Base-by-base conservation (phyloP, 2,329 filamentous ascomycete species). In the Colletotrichum sp. region DNA sequence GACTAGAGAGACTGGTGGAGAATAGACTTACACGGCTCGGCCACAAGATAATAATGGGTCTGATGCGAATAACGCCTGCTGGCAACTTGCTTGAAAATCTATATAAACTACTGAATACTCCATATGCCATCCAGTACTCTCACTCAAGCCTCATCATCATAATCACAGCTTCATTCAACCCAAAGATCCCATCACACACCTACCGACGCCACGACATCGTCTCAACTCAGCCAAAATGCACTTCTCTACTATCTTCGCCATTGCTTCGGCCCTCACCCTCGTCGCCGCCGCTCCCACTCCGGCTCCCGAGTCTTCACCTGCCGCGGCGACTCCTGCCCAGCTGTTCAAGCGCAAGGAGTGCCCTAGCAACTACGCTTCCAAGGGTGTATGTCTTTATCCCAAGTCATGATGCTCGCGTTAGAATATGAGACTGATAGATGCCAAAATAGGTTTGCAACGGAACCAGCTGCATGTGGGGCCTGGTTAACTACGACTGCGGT, bases 141-240 rank as follows among this genome's bases (percentile, higher is more conserved):
- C 10, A 52, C 43, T 13, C n/a, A 4, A 52, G 13, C 6, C 43
- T 52, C 43, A 52, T 52, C 43, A 52, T 13, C 43, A 52, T 12
- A 52, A 12, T 13, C 43, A 21, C 43, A 52, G 6, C n/a, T 21
- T 52, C n/a, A 52, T 21, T 24, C 43, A 13, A 52, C 4, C 10
- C 43, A 52, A 7, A 52, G 43, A 6, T 48, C n/a, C n/a, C 10
- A 21, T 7, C 43, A 48, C 43, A 48, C 10, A 48, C 10, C 1
- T 48, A 21, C 6, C 12, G 3, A 21, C 6, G 3, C 10, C 1
- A 3, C n/a, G 8, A 1, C 1, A 48, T 21, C n/a, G 5, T 13
- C n/a, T n/a, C 18, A 48, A 21, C 10, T 52, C n/a, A 52, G 43
- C 8, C n/a, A 52, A 52, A 52, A 52, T 52, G 43, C 10, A 52